phyloP scores from a whole-genome alignment of 2,329 filamentous ascomycete species.

The Remersonia thermophila region DNA sequence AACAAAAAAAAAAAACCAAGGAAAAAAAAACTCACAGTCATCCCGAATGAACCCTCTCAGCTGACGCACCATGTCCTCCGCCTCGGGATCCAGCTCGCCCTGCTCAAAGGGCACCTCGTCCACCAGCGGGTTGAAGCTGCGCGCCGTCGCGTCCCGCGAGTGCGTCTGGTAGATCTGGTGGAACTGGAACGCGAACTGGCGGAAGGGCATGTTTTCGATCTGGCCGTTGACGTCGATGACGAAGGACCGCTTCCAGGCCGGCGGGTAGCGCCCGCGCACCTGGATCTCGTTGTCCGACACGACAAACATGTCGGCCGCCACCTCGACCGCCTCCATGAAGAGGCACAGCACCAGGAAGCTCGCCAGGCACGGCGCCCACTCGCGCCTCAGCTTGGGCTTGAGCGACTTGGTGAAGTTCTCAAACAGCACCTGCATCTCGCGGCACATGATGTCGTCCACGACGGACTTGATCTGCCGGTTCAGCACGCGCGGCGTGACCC shows the following conservation, averaged over 20 bases:
- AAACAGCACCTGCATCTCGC: constrained; percentile 40
- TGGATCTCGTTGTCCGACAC: constrained; percentile 39
- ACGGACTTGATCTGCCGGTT: constrained; percentile 45
- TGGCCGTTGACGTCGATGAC: constrained; percentile 36
- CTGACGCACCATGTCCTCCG: constrained; percentile 32
- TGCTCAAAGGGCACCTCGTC: constrained; percentile 30
- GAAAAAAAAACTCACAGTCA: constrained; percentile 27
- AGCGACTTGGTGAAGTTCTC: constrained; percentile 40
- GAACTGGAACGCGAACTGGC: constrained; percentile 48
- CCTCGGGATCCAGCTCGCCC: constrained; percentile 34
- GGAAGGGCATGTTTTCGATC: constrained; percentile 47
- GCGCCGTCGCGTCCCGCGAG: constrained; percentile 33
- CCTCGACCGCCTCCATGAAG: constrained; percentile 46
- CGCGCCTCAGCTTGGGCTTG: constrained; percentile 39
- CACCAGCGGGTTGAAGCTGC: constrained; percentile 43
- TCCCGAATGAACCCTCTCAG: constrained; percentile 33
- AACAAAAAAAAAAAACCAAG: background rate
- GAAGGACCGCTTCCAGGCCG: constrained; percentile 28
- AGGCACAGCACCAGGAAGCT: constrained; percentile 45
- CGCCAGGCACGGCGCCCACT: constrained; percentile 46
- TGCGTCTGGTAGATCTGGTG: constrained; percentile 49
- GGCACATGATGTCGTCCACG: constrained; percentile 41
- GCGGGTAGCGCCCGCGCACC: constrained; percentile 25
- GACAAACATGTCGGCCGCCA: constrained; percentile 39
- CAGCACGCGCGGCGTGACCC: constrained; percentile 40